These are phyloP conservation scores for Candida maesae DNA, from an alignment of 805 yeast genomes.

Conservation along the genomic window DNA sequence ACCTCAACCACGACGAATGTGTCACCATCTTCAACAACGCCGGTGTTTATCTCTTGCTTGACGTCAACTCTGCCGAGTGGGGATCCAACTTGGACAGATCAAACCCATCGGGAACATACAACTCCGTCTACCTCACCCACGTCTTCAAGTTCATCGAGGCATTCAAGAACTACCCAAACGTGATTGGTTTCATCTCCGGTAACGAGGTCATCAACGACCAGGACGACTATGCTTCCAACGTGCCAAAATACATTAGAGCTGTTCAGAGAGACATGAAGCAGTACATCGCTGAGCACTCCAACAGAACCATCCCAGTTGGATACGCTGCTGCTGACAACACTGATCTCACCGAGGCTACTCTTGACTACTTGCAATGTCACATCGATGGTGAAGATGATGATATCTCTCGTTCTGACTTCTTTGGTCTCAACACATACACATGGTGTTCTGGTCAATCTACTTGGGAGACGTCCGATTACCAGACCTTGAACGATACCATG, in stretches of 20 bases:
- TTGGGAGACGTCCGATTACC: constrained; percentile 71
- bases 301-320: constrained; percentile 88
- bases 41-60: constrained; percentile 84
- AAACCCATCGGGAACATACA: constrained; percentile 68
- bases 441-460: constrained; percentile 84
- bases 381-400: constrained; percentile 49
- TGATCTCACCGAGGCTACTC: constrained; percentile 65
- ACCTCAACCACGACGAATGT: constrained; percentile 82
- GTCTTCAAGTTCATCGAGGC: constrained; percentile 84
- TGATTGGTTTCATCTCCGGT: constrained; percentile 86
- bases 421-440: constrained; percentile 90
- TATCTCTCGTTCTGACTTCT: constrained; percentile 76
- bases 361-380: constrained; percentile 81
- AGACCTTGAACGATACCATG: constrained; percentile 50
- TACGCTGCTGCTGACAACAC: constrained; percentile 87
- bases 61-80: constrained; percentile 71
- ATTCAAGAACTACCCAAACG: constrained; percentile 78
- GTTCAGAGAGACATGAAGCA: constrained; percentile 89
- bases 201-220: constrained; percentile 88
- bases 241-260: constrained; percentile 83
- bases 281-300: constrained; percentile 62
- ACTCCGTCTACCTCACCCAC: constrained; percentile 63
- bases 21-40: constrained; percentile 87
- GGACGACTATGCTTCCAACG: constrained; percentile 49
- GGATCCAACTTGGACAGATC: constrained; percentile 70